phyloP scores from a whole-genome alignment of 805 yeast species.

The Candida stauntonica region DNA sequence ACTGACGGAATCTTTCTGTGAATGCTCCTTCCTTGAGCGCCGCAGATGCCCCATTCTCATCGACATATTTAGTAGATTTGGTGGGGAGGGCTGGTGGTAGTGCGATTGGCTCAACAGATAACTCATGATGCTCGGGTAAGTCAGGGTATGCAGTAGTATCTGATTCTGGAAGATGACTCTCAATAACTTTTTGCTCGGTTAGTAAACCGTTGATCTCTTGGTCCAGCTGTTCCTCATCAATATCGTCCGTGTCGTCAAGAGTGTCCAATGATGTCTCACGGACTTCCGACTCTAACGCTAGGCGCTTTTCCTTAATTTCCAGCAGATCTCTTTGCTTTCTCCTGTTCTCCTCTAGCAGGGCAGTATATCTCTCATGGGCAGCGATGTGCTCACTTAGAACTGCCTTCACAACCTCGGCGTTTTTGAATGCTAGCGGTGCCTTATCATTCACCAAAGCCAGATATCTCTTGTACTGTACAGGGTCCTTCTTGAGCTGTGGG shows the following conservation, averaged over 20 bases:
- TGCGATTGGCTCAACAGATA: constrained; percentile 2
- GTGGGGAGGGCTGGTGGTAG: constrained; percentile 14
- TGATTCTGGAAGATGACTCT: constrained; percentile 6
- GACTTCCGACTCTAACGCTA: neutral
- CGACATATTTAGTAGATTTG: too few relatives aligned
- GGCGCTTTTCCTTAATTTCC: neutral
- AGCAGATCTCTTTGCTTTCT: constrained; percentile 17
- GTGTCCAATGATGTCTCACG: neutral
- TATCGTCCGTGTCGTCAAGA: constrained; percentile 5
- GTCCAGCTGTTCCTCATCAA: constrained; percentile 20
- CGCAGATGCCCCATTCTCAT: too few relatives aligned
- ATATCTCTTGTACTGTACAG: constrained; percentile 16
- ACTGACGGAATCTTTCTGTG: neutral
- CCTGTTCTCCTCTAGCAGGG: constrained; percentile 25
- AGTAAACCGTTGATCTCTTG: constrained; percentile 9
- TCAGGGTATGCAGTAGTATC: constrained; percentile 24
- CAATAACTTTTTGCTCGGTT: neutral
- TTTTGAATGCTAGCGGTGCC: constrained; percentile 21
- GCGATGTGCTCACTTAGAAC: constrained; percentile 31
- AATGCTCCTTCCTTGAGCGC: too few relatives aligned
- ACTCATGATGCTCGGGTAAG: constrained; percentile 9
- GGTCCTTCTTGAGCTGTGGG: constrained; percentile 35
- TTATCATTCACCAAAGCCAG: constrained; percentile 18
- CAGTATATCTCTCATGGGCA: constrained; percentile 20
- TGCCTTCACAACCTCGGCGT: constrained; percentile 25